These are phyloP conservation scores for Penicillium fuscoglaucum DNA, from an alignment of 2,329 filamentous ascomycete species.

Conservation along the genomic window DNA sequence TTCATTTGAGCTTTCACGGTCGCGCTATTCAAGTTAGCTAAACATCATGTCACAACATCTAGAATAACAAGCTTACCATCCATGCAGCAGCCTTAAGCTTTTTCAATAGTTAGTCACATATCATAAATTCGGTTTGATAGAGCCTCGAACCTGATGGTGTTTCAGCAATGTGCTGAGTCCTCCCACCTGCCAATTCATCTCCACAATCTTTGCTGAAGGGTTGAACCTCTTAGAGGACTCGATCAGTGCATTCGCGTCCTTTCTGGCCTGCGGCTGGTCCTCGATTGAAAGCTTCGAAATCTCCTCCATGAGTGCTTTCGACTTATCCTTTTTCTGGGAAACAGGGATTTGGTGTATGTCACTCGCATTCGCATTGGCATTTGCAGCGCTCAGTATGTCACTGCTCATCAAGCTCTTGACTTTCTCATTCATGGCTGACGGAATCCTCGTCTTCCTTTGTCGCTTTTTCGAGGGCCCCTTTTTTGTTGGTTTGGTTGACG, in stretches of 20 bases:
- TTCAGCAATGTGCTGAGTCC: slow-evolving; percentile 37
- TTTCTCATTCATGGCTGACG: neutral
- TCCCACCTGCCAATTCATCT: slow-evolving; percentile 34
- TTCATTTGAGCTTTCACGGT: slow-evolving; percentile 27
- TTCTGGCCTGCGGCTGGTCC: slow-evolving; percentile 23
- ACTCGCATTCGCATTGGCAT: slow-evolving; percentile 32
- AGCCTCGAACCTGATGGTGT: slow-evolving; percentile 35
- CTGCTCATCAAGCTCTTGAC: neutral
- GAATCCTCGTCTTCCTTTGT: neutral
- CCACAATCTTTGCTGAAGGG: slow-evolving; percentile 27
- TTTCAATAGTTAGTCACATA: slow-evolving; percentile 2
- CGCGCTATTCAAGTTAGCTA: slow-evolving; percentile 28
- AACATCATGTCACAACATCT: neutral
- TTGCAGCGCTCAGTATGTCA: slow-evolving; percentile 16
- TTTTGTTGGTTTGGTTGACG: too few species aligned
- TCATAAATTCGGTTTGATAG: neutral
- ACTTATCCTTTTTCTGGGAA: slow-evolving; percentile 26
- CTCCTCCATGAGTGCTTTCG: slow-evolving; percentile 35
- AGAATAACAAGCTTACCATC: slow-evolving; percentile 29
- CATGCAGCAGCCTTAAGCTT: slow-evolving; percentile 35
- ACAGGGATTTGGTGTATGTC: slow-evolving; percentile 25
- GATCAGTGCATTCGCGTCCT: slow-evolving; percentile 28
- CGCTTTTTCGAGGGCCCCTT: neutral
- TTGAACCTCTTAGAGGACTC: slow-evolving; percentile 34
- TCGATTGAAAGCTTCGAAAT: slow-evolving; percentile 33